Percentiles rank a stretch among this genome's conserved stretches.
Evolutionary conservation across 352 stramenopile species (phyloP).

Genomic region (Saprolegnia parasitica): DNA sequence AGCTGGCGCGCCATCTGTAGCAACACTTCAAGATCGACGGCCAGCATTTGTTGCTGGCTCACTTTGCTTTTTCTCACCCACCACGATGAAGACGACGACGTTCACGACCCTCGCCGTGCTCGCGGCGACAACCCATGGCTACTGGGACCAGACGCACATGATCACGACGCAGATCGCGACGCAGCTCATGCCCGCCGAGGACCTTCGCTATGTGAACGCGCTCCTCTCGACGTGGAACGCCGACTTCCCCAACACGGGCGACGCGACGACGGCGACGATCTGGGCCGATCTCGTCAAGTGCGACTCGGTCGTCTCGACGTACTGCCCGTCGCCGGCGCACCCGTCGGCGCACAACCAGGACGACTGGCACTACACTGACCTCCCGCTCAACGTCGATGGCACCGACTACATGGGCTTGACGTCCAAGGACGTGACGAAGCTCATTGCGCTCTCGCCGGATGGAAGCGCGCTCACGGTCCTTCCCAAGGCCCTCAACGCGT

Average conservation of each 20-base stretch:
- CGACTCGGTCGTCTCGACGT: constrained; percentile 34
- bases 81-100: constrained; percentile 1
- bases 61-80: neutral
- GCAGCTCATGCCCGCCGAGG: constrained; percentile 42
- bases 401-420: constrained; percentile 34
- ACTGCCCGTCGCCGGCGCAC: constrained; percentile 34
- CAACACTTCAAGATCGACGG: too few species aligned
- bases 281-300: constrained; percentile 65
- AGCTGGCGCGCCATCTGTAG: too few species aligned
- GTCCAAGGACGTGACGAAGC: constrained; percentile 35
- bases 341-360: constrained; percentile 51
- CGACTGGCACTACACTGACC: constrained; percentile 67
- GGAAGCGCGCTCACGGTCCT: constrained; percentile 45
- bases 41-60: too few species aligned
- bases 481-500: constrained; percentile 43
- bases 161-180: constrained; percentile 47
- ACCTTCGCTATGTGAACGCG: constrained; percentile 47
- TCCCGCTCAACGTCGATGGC: constrained; percentile 53
- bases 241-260: constrained; percentile 54
- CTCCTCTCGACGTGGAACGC: constrained; percentile 44
- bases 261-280: constrained; percentile 43
- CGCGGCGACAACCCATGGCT: constrained; percentile 29
- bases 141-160: constrained; percentile 72
- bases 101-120: neutral
- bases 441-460: constrained; percentile 51